These are phyloP conservation scores for Dichotomopilus funicola DNA, from an alignment of 2,329 filamentous ascomycete genomes.

Conservation along the genomic window DNA sequence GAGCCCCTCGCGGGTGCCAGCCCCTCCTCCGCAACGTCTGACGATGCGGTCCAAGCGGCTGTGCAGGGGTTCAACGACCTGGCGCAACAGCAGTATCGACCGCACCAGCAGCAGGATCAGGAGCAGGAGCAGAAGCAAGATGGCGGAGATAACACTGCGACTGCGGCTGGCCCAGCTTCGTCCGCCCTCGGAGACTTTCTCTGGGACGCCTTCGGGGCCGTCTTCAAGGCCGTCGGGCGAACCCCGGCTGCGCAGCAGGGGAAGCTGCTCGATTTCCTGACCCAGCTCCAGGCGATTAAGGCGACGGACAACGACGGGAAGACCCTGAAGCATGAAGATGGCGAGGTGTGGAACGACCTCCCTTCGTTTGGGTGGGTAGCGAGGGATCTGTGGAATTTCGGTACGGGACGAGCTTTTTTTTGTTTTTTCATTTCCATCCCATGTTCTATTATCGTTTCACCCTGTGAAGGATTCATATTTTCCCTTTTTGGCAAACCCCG, in stretches of 20 bases:
- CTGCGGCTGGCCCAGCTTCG: neutral
- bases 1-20: neutral
- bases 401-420: conserved; percentile 14
- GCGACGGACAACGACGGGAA: conserved; percentile 17
- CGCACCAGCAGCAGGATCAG: no score
- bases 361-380: conserved; percentile 25
- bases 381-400: conserved; percentile 26
- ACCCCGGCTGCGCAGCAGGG: conserved; percentile 21
- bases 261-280: conserved; percentile 22
- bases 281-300: conserved; percentile 15
- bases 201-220: conserved; percentile 19
- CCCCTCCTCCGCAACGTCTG: neutral
- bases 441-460: no score
- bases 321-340: conserved; percentile 16
- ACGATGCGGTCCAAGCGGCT: neutral
- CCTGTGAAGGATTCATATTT: no score
- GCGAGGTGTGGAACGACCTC: conserved; percentile 26
- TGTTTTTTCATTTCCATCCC: neutral
- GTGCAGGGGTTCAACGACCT: conserved; percentile 13
- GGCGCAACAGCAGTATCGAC: neutral
- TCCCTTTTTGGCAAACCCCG: neutral
- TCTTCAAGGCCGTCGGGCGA: conserved; percentile 23
- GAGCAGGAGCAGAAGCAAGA: no score
- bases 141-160: no score
- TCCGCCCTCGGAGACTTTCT: conserved; percentile 16